Evolutionary conservation across 169 alveolate genomes (phyloP), one percentile per base, ranked within the genome.

Genomic region (Plasmodium berghei): DNA sequence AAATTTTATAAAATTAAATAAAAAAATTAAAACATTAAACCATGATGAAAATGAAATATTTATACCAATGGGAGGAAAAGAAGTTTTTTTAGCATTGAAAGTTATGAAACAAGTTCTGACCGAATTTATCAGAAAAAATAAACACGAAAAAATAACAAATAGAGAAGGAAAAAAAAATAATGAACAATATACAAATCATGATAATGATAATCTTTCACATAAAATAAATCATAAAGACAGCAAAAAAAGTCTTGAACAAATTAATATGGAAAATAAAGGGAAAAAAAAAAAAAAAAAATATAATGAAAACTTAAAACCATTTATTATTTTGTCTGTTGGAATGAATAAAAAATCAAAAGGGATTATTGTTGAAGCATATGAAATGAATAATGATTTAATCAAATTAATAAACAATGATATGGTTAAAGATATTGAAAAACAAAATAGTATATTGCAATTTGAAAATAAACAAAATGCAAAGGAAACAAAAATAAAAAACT

Each of bases 61-160:
- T 64, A 83, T 83, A 56, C 90, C 90, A 9, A 83, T 83, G 86
- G 90, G 90, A 20, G 90, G 90, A n/a, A 83, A 72, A 45, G 90
- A 83, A 61, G 90, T 83, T 42, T 62, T 69, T 34, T 58, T 83
- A 48, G 45, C 90, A n/a, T 28, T 83, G 62, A 67, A 46, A 71
- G 18, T 83, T 20, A 83, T 83, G 90, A 52, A 58, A 52, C 86
- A 83, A 59, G 34, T 18, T 18, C 62, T 54, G 20, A 52, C 28
- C 4, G 54, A 80, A 6, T 61, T 14, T n/a, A 9, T 14, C 12
- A 12, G n/a, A 49, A 1, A 20, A 12, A 40, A 49, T 20, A 34
- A 26, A 16, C 20, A 28, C 0, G 54, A 10, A 3, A 42, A 66
- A 8, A 5, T 14, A 8, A 20, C 24, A 22, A 14, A 20, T 5